Conservation (phyloP, 495 filamentous ascomycete genomes). For the Cenococcum geophilum region DNA sequence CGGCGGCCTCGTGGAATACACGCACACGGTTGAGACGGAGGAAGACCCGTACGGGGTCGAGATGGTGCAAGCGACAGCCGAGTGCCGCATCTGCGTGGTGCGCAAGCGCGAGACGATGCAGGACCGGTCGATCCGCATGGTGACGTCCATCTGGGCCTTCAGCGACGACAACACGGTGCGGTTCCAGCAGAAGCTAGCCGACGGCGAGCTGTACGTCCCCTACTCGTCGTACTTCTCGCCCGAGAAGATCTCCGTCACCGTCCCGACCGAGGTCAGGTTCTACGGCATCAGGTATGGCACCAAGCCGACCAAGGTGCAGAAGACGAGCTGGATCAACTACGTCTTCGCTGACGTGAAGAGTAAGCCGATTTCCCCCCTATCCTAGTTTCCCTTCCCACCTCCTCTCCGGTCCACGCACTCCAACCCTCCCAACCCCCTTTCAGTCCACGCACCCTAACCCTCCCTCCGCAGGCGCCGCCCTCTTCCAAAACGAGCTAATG, state of each 20-base stretch:
- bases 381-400: background rate
- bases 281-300: slow-evolving; percentile 28
- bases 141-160: slow-evolving; percentile 39
- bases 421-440: background rate
- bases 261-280: slow-evolving; percentile 32
- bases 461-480: slow-evolving; percentile 24
- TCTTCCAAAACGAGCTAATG: slow-evolving; percentile 39
- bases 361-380: background rate
- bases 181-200: slow-evolving; percentile 38
- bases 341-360: slow-evolving; percentile 27
- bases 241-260: slow-evolving; percentile 35
- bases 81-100: slow-evolving; percentile 34
- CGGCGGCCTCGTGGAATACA: slow-evolving; percentile 35
- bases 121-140: slow-evolving; percentile 28
- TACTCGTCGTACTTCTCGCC: slow-evolving; percentile 39
- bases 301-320: slow-evolving; percentile 17
- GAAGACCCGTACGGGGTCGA: slow-evolving; percentile 31
- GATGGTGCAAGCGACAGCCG: slow-evolving; percentile 29
- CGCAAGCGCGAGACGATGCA: slow-evolving; percentile 32
- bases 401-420: background rate
- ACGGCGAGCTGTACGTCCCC: slow-evolving; percentile 36
- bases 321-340: slow-evolving; percentile 41
- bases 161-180: slow-evolving; percentile 36
- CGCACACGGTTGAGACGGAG: slow-evolving; percentile 29
- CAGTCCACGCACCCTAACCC: background rate